Evolutionary conservation across 2,329 filamentous ascomycete species (phyloP).

Genomic region (Aspergillus unguis): DNA sequence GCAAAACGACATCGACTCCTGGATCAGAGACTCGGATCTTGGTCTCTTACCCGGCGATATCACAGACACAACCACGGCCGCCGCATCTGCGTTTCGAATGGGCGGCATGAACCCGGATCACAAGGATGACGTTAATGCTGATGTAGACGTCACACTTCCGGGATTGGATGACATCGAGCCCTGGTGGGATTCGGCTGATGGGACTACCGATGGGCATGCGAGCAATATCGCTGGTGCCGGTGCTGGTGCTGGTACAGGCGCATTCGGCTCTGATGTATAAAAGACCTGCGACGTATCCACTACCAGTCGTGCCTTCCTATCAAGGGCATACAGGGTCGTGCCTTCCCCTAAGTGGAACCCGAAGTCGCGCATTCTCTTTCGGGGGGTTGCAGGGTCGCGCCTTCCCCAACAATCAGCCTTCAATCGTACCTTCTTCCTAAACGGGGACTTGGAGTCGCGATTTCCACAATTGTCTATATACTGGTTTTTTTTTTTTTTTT

Average conservation of each 20-base stretch:
- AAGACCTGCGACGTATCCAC: no score
- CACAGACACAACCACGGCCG: slow-evolving; percentile 3
- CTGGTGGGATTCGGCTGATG: slow-evolving; percentile 29
- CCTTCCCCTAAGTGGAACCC: no score
- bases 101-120: neutral
- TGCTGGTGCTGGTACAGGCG: neutral
- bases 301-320: no score
- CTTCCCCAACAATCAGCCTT: no score
- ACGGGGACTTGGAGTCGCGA: no score
- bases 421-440: no score
- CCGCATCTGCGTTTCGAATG: slow-evolving; percentile 10
- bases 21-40: slow-evolving; percentile 29
- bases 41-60: slow-evolving; percentile 24
- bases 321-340: no score
- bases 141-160: slow-evolving; percentile 15
- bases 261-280: neutral
- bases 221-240: neutral
- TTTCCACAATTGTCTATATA: no score
- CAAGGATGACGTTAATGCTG: neutral
- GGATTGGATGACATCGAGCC: slow-evolving; percentile 28
- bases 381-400: no score
- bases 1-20: slow-evolving; percentile 24
- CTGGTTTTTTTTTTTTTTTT: no score
- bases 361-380: no score
- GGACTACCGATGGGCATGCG: neutral